Conservation (phyloP, 2,329 filamentous ascomycete genomes). For the Clarireedia hainanense region DNA sequence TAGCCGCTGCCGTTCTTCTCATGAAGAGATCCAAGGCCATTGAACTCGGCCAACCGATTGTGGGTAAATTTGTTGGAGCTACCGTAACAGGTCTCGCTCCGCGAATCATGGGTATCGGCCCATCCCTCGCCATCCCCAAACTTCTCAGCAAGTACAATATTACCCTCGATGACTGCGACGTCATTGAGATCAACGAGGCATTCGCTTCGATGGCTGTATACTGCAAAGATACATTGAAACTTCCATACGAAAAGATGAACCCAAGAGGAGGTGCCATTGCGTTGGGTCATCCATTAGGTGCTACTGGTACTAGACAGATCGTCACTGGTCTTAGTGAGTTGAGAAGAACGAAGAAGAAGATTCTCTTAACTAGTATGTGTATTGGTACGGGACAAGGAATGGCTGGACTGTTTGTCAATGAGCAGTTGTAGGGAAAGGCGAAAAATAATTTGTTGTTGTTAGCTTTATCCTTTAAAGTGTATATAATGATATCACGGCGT, state of each 20-base stretch:
- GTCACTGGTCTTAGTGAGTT: conserved; percentile 85
- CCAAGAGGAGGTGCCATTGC: conserved; percentile 75
- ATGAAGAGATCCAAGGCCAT: conserved; percentile 92
- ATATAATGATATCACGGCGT: no score
- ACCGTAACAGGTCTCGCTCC: conserved; percentile 86
- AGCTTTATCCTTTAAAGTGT: no score
- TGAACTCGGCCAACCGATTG: conserved; percentile 79
- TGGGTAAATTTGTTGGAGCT: conserved; percentile 90
- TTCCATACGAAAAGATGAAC: conserved; percentile 74
- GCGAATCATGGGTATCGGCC: conserved; percentile 93
- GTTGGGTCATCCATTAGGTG: conserved; percentile 73
- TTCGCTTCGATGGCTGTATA: conserved; percentile 98
- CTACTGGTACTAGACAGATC: conserved; percentile 72
- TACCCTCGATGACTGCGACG: conserved; percentile 72
- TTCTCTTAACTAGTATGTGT: conserved; percentile 88
- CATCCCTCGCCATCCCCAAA: conserved; percentile 69
- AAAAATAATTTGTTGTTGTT: no score
- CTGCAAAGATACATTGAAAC: conserved; percentile 65
- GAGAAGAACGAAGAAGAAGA: conserved; percentile 78
- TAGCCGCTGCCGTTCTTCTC: conserved; percentile 75
- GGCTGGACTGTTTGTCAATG: conserved; percentile 59
- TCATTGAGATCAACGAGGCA: conserved; percentile 94
- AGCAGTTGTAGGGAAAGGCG: conserved; percentile 32
- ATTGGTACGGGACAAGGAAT: conserved; percentile 63
- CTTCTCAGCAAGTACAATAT: conserved; percentile 74